Base-by-base conservation (phyloP, 148 eudicot species). In the Cornus kousa region DNA sequence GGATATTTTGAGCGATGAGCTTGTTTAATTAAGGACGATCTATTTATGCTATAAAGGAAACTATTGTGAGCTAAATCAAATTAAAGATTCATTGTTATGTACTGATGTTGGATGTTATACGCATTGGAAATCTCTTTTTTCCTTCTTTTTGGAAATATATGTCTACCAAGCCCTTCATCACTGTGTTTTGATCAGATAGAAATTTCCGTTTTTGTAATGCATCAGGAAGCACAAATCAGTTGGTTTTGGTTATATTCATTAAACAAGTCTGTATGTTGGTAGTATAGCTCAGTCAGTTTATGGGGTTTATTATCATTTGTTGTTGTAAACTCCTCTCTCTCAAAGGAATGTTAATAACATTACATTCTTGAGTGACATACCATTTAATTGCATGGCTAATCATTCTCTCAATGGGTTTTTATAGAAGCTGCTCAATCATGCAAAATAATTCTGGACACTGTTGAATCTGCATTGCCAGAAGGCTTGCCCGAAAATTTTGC, bases 371-470 rank as follows among this genome's bases (percentile, higher is more conserved):
- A 53, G 55, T 59, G 37, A 46, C 35, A 62, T 62, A n/a, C 66
- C 24, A 17, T 62, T 14, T 19, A 62, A n/a, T 17, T n/a, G 23
- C 11, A 40, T 39, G 32, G 35, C 80, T 84, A 65, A 80, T 79
- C 28, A 69, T 76, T 23, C 35, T 59, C 74, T 72, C 55, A 48
- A 37, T 69, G 72, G 75, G 57, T 76, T 82, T 83, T 80, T 85
- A 83, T 97, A 94, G 97, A 94, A 87, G 97, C 98, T 78, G 97
- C 98, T 84, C 84, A 90, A 83, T 90, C 95, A 77, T 93, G 97
- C 84, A 85, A 87, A 81, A 83, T 91, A 68, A 89, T 94, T 55
- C 80, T 91, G 74, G 93, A 92, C 79, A 88, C 85, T 23, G 84
- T 93, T 73, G 97, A 89, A 78, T 89, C 91, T 55, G 87, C 97